Percentiles rank a stretch among this genome's conserved stretches.
phyloP scores from a whole-genome alignment of 352 stramenopile species.

The Halophytophthora polymorphica region DNA sequence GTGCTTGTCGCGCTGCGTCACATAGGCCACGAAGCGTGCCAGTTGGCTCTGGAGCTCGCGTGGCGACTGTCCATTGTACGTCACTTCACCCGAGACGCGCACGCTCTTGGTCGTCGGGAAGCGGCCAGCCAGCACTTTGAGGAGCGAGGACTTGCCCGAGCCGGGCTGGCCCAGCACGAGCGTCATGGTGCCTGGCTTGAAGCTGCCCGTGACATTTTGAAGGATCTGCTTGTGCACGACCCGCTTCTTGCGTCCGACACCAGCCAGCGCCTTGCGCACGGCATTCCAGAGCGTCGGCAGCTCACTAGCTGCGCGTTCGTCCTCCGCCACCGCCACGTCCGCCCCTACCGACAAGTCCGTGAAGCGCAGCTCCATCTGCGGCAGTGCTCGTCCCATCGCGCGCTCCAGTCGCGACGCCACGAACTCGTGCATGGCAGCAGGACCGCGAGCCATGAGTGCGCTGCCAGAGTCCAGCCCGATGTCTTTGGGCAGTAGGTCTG shows the following conservation, averaged over 20 bases:
- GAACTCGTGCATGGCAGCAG: conserved; percentile 13
- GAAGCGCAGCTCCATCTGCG: conserved; percentile 29
- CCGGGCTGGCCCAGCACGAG: conserved; percentile 39
- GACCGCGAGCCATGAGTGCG: conserved; percentile 8
- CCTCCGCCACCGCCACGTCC: conserved; percentile 17
- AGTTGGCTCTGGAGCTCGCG: conserved; percentile 17
- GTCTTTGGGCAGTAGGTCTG: neutral
- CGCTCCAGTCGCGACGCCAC: conserved; percentile 15
- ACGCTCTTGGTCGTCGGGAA: conserved; percentile 30
- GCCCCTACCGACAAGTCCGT: conserved; percentile 15
- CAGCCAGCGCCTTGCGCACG: conserved; percentile 10
- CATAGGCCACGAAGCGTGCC: conserved; percentile 34
- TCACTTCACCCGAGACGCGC: conserved; percentile 21
- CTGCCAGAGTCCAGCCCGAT: neutral
- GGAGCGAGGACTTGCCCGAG: conserved; percentile 37
- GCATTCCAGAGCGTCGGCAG: conserved; percentile 27
- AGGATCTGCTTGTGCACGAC: conserved; percentile 31
- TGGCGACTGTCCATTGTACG: conserved; percentile 30
- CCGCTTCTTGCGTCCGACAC: conserved; percentile 15
- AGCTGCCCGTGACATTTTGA: conserved; percentile 29
- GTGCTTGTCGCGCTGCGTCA: conserved; percentile 33
- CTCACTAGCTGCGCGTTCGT: conserved; percentile 5
- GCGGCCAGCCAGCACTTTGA: conserved; percentile 35
- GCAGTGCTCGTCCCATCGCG: conserved; percentile 16
- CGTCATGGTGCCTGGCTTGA: conserved; percentile 33